These are phyloP conservation scores for Aphanocladium album DNA, from an alignment of 2,329 filamentous ascomycete species.

Conservation along the genomic window DNA sequence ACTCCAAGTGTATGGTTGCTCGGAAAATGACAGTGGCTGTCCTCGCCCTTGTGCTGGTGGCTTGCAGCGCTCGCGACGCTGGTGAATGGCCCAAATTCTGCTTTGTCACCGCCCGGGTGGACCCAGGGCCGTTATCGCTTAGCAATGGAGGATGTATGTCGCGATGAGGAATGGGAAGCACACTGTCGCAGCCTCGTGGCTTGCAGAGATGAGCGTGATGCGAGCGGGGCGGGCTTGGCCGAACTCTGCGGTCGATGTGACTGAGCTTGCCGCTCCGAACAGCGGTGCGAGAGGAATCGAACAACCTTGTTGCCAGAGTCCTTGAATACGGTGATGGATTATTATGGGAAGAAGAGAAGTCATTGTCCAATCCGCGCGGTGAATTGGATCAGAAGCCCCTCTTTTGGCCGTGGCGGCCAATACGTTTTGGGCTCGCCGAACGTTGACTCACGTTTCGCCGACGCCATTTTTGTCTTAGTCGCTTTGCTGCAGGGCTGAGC, in stretches of 20 bases:
- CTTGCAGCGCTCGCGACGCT: no score
- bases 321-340: background rate
- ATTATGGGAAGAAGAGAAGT: background rate
- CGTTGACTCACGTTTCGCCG: slow-evolving; percentile 5
- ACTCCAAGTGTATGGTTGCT: background rate
- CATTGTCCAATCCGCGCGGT: background rate
- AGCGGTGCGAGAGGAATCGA: background rate
- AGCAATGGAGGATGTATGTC: background rate
- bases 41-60: background rate
- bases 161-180: background rate
- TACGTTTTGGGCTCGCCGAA: slow-evolving; percentile 13
- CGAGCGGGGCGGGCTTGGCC: no score
- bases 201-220: no score
- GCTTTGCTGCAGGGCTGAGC: background rate
- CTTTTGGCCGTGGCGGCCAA: slow-evolving; percentile 7
- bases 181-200: background rate
- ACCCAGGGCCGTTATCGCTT: background rate
- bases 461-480: slow-evolving; percentile 1
- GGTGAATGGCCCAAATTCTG: background rate
- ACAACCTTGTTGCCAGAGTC: background rate
- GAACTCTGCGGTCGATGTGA: background rate
- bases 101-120: background rate
- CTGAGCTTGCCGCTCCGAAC: slow-evolving; percentile 9
- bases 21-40: background rate
- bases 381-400: background rate